Conservation (phyloP, 768 basidiomycete genomes). For the Lactarius psammicola region DNA sequence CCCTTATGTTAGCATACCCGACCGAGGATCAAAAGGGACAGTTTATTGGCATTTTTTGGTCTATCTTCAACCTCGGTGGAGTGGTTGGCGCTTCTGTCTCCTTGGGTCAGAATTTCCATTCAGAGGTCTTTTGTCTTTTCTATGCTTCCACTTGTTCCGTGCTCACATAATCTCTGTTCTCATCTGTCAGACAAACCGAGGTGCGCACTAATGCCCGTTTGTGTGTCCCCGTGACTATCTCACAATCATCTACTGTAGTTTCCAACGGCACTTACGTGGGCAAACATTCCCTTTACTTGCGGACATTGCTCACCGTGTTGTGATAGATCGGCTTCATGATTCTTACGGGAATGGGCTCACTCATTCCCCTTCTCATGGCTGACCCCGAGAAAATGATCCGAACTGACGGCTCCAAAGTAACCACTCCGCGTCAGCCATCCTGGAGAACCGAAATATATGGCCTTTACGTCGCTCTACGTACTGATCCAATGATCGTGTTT, state of each 20-base stretch:
- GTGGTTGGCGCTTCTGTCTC: conserved; percentile 78
- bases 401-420: conserved; percentile 69
- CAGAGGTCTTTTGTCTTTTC: conserved; percentile 44
- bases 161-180: not conserved
- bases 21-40: conserved; percentile 75
- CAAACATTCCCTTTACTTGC: not conserved
- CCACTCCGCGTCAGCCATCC: conserved; percentile 60
- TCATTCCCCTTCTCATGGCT: conserved; percentile 67
- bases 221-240: not conserved
- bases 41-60: conserved; percentile 81
- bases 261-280: conserved; percentile 74
- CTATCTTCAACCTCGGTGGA: conserved; percentile 78
- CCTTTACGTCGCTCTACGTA: conserved; percentile 63
- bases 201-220: conserved; percentile 31
- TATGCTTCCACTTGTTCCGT: conserved; percentile 1
- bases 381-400: conserved; percentile 71
- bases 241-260: conserved; percentile 40
- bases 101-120: conserved; percentile 66
- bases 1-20: conserved; percentile 79
- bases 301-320: not conserved
- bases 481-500: conserved; percentile 68
- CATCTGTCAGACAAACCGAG: conserved; percentile 33
- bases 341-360: conserved; percentile 66
- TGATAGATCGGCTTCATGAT: conserved; percentile 70
- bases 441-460: conserved; percentile 76